Evolutionary conservation across 805 yeast species (phyloP).

Genomic region (Wickerhamomyces ciferrii): DNA sequence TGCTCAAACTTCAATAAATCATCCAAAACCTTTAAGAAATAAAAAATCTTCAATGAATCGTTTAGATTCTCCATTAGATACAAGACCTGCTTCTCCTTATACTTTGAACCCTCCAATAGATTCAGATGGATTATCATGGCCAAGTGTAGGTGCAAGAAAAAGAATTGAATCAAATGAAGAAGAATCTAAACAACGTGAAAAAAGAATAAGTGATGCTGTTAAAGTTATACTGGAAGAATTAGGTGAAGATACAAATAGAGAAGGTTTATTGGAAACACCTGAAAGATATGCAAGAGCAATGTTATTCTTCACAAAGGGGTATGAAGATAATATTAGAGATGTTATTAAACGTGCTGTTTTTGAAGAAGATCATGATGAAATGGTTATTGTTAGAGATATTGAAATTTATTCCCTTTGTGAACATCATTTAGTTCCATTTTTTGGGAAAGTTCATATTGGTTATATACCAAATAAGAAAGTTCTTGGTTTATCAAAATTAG

Average conservation of each 20-base stretch:
- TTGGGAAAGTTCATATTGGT: constrained; percentile 97
- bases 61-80: constrained; percentile 54
- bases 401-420: constrained; percentile 92
- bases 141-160: constrained; percentile 75
- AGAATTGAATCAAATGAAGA: constrained; percentile 67
- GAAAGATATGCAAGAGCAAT: constrained; percentile 95
- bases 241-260: constrained; percentile 88
- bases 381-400: constrained; percentile 96
- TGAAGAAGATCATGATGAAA: constrained; percentile 97
- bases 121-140: constrained; percentile 92
- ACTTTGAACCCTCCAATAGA: constrained; percentile 84
- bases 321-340: constrained; percentile 88
- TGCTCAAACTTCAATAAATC: constrained; percentile 11
- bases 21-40: neutral
- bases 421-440: constrained; percentile 96
- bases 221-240: constrained; percentile 60
- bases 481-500: constrained; percentile 86
- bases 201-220: constrained; percentile 82
- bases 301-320: constrained; percentile 93
- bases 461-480: constrained; percentile 94
- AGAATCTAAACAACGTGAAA: constrained; percentile 60
- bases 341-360: constrained; percentile 94
- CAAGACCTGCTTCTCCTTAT: constrained; percentile 79
- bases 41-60: neutral
- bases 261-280: constrained; percentile 91